Evolutionary conservation across 73 alveolate genomes (phyloP), one percentile per base, ranked within the genome.

Genomic region (Paramecium caudatum): DNA sequence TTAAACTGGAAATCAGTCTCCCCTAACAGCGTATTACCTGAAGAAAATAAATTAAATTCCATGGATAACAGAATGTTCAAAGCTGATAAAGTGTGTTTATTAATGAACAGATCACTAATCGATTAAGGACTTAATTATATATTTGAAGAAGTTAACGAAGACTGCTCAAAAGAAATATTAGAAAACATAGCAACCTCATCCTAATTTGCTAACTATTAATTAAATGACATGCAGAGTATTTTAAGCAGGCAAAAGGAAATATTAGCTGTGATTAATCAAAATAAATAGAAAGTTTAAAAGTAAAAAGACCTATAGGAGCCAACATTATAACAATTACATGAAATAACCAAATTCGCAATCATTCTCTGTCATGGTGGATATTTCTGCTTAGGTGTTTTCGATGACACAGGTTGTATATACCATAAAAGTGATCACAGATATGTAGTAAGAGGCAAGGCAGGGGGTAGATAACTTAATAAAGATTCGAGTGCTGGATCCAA

Each of bases 361-460:
- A 95, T 98, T 8, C 92, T 98, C 37, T 98, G 99, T 62, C 97
- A 97, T 30, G 99, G 99, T 39, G 99, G 99, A 61, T 94, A 94
- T 65, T 98, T 98, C 82, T 86, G 98, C 7, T 91, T 96, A 48
- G 98, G 96, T 0, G 91, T 82, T 82, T 90, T 92, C 83, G 91
- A 88, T n/a, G 92, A 90, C 25, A 97, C 91, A 47, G 91, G 94
- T 47, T 68, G 92, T 39, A 91, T 95, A 46, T 96, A 94, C 63
- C 98, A 94, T 93, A 95, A 95, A 80, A 92, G 98, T 33, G 99
- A 98, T 86, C 98, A 97, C 87, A 97, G 97, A 82, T 98, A 98
- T 86, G 99, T 97, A 12, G 95, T 91, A 13, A 94, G 99, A 68
- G 94, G 93, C 65, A 98, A 98, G 90, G 96, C 97, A 62, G 99